phyloP scores from a whole-genome alignment of 2,329 filamentous ascomycete genomes.

The Rhynchosporium agropyri region DNA sequence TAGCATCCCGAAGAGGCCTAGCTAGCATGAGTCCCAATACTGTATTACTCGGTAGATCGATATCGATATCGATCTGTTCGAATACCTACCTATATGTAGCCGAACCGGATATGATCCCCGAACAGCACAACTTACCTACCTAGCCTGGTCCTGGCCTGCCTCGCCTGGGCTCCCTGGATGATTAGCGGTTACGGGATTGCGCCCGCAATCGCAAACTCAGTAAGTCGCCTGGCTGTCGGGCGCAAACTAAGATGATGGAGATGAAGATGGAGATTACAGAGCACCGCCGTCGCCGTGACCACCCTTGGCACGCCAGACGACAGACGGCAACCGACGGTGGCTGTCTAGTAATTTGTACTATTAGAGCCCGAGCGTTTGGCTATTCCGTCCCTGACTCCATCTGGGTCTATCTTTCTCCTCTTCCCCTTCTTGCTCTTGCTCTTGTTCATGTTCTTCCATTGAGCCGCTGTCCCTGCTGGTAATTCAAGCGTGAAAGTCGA shows the following conservation, averaged over 20 bases:
- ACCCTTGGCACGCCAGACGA: slow-evolving; percentile 3
- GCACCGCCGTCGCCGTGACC: slow-evolving; percentile 2
- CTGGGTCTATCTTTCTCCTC: too few relatives aligned
- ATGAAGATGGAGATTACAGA: slow-evolving; percentile 14
- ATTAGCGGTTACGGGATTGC: too few relatives aligned
- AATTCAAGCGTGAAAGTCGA: background rate
- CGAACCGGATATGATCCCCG: background rate
- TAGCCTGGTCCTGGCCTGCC: too few relatives aligned
- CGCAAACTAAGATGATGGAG: background rate
- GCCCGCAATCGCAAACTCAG: background rate
- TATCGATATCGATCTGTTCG: too few relatives aligned
- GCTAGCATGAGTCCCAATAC: too few relatives aligned
- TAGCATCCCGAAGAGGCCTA: too few relatives aligned
- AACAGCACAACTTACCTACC: background rate
- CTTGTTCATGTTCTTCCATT: background rate
- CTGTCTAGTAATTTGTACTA: background rate
- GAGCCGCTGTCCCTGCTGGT: background rate
- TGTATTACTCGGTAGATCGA: too few relatives aligned
- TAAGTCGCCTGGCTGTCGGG: background rate
- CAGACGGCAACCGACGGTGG: background rate
- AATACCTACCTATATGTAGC: too few relatives aligned
- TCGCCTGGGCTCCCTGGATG: background rate
- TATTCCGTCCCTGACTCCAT: background rate
- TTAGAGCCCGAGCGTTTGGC: slow-evolving; percentile 12
- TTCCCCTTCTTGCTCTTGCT: background rate